These are phyloP conservation scores for Pichia heedii DNA, from an alignment of 805 yeast species.

Conservation along the genomic window DNA sequence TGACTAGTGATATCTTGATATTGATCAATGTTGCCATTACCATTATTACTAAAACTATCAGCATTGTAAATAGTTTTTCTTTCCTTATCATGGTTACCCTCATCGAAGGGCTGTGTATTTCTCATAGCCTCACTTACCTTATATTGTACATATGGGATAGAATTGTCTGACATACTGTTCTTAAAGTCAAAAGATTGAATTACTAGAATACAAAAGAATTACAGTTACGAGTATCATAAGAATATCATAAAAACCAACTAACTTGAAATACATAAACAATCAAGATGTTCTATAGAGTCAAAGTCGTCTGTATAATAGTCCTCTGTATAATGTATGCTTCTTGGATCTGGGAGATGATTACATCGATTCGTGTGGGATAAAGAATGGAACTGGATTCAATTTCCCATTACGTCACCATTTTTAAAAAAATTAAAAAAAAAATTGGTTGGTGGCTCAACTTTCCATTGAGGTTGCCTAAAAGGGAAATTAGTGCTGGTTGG, in stretches of 20 bases:
- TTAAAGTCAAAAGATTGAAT: too few species aligned
- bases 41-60: neutral
- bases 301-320: too few species aligned
- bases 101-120: neutral
- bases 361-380: too few species aligned
- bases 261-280: too few species aligned
- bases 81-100: neutral
- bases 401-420: neutral
- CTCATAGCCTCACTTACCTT: neutral
- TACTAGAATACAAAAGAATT: too few species aligned
- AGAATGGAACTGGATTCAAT: too few species aligned
- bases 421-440: too few species aligned
- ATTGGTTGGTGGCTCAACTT: neutral
- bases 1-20: neutral
- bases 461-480: neutral
- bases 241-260: too few species aligned
- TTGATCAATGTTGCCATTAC: neutral
- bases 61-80: neutral
- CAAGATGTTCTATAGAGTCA: too few species aligned
- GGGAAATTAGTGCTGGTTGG: neutral
- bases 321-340: too few species aligned
- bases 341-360: too few species aligned
- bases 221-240: too few species aligned
- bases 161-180: neutral
- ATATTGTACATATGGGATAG: neutral